Percentiles rank a stretch among this genome's conserved stretches.
These are phyloP conservation scores for Peniophora sp. DNA, from an alignment of 1,284 basidiomycete species.

Conservation along the genomic window DNA sequence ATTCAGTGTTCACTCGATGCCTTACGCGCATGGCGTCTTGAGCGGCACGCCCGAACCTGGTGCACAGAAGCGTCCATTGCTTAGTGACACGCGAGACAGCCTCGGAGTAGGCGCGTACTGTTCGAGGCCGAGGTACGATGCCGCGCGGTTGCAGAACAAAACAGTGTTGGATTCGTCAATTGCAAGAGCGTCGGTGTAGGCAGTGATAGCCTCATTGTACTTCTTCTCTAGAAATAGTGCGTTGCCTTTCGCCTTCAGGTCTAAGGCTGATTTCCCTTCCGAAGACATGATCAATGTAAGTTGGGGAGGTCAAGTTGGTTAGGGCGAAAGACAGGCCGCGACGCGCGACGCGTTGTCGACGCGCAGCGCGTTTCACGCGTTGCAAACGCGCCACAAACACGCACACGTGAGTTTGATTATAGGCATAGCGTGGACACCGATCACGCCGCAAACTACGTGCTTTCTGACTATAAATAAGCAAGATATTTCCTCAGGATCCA, in stretches of 20 bases:
- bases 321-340: no score
- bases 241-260: slow-evolving; percentile 30
- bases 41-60: slow-evolving; percentile 1
- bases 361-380: no score
- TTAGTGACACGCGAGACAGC: not conserved
- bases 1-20: not conserved
- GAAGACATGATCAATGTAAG: no score
- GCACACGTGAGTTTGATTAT: no score
- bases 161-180: slow-evolving; percentile 22
- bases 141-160: slow-evolving; percentile 29
- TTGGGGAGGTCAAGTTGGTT: no score
- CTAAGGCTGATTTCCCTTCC: not conserved
- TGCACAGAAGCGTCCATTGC: not conserved
- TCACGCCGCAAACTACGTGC: no score
- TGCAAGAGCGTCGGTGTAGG: slow-evolving; percentile 27
- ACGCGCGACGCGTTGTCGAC: no score
- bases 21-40: slow-evolving; percentile 3
- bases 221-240: slow-evolving; percentile 22
- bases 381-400: no score
- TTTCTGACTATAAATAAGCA: no score
- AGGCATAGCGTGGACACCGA: no score
- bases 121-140: slow-evolving; percentile 19
- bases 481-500: no score
- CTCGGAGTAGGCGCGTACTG: slow-evolving; percentile 8
- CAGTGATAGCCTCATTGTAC: slow-evolving; percentile 21